Evolutionary conservation across 352 stramenopile species (phyloP), one percentile per base, ranked within the genome.

Genomic region (Blastocystis sp.): DNA sequence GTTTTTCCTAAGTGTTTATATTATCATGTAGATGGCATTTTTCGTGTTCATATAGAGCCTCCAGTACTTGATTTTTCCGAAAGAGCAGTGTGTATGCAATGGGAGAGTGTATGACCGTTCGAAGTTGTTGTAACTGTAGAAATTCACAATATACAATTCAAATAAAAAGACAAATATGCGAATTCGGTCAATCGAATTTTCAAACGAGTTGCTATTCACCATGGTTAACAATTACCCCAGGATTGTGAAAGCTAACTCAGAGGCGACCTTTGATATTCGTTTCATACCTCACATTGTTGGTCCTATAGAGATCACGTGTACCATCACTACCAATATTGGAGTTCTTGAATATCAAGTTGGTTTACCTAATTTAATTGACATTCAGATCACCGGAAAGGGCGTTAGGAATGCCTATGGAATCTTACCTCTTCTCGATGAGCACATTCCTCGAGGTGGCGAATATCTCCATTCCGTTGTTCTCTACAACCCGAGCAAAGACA

Each of bases 141-240:
- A 68, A 7, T 84, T 84, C n/a, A 51, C 6, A 19, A 42, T 84
- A 56, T 22, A 44, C 5, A 84, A 84, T 44, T 66, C n/a, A 30
- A 53, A 84, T 40, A 53, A 40, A 15, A 66, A n/a, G 44, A 68
- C 40, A 30, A 56, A 66, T 27, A 42, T 84, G 7, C 51, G 33
- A 24, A 66, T 84, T 15, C 48, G 15, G 33, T 84, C 73, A 33
- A 48, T 84, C 30, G 42, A 84, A 51, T 84, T 84, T 84, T 84
- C 73, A 19, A 62, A 30, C 1, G 51, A 84, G 48, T 42, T 68
- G 4, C 73, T 84, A 27, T 9, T 84, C n/a, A 42, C 27, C 24
- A 84, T 84, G 13, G 48, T 56, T 22, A 84, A 40, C 56, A 53
- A 48, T 24, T 51, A 66, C 27, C 42, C 42, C 22, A 68, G 19